Base-by-base conservation (phyloP, 2,329 filamentous ascomycete genomes). In the Verticillium isaacii region DNA sequence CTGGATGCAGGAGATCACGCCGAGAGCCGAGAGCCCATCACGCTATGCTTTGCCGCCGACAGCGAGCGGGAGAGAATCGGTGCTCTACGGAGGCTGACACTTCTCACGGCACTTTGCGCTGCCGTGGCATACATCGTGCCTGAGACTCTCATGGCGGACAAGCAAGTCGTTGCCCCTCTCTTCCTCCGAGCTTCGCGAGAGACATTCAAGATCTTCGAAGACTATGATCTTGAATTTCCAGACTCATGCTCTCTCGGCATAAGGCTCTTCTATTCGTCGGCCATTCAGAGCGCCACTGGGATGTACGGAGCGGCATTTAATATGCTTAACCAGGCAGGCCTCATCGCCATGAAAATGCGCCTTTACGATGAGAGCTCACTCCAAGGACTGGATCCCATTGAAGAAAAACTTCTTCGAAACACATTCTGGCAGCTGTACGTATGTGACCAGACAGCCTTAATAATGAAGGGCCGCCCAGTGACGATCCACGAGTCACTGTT, bases 241-340 rank as follows among this genome's bases (percentile, higher is more conserved):
- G 75, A 72, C 61, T 76, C 76, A 0, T 77, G 73, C 61, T 80
- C 78, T 3, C 71, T 80, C 19, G 71, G 73, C 1, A 78, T 79
- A 17, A 73, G 78, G 5, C 78, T 79, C 58, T 77, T 80, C 23
- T 77, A 79, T 61, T 80, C 78, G 8, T 79, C 79, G 60, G 80
- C 77, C 58, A 66, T 80, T 1, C 78, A 80, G 60, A 76, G 75
- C 2, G 70, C 74, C 1, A 59, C 61, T 5, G 59, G 61, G 9
- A 63, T 41, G 45, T 52, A 52, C 1, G 55, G 58, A 14, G n/a
- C 45, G 29, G 55, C 61, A 2, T 63, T 52, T n/a, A 76, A 79
- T 54, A 77, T 79, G 5, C 77, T 79, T 62, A 77, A 77, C 3
- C 76, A 80, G 62, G 77, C 76, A 0, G 75, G 73, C 3, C 68